Base-by-base conservation (phyloP, 2,329 filamentous ascomycete genomes). In the Xylaria sp. region DNA sequence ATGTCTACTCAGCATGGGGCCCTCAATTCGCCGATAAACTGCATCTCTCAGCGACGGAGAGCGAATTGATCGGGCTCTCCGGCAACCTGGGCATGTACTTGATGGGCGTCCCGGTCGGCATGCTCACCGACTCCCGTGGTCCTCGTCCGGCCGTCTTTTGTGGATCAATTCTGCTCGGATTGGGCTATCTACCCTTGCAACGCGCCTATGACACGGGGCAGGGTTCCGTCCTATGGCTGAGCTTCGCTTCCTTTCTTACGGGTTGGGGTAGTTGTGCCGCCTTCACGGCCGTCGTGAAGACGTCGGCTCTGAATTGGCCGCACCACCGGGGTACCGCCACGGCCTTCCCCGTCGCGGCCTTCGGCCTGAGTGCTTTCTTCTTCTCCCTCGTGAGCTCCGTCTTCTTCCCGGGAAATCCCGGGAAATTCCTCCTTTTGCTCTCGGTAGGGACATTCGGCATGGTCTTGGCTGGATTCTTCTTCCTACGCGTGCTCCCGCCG, bases 1-100 rank as follows among this genome's bases (percentile, higher is more conserved):
- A 99, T 84, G 93, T 92, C 71, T 99, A 97, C 76, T 97, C 92
- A 58, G 93, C 93, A 75, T 99, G 94, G 92, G 92, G 91, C 11
- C 94, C 94, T 18, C 92, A 97, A 76, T 97, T 97, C 72, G 92
- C 92, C 54, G 87, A 95, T 70, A 87, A 84, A 67, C 80, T 99
- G 68, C 86, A 89, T 72, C 84, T 97, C 62, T 92, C 92, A 11
- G 89, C 94, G n/a, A 97, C 93, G 2, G 83, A 97, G 74, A 92
- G 86, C 75, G 97, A 99, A 75, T 76, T 97, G 66, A 92, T 99
- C 71, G 92, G 90, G 49, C 80, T 89, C n/a, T 83, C 85, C 52
- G 90, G 86, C n/a, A 93, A 93, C 70, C 76, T 97, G 70, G 93
- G 93, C 70, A 96, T 97, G 91, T 97, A 97, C 76, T 87, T 87